A percentile compares a stretch with the other conserved stretches of the same genome.
Evolutionary conservation across 1,139 yeast genomes (phyloP).

Genomic region (Saccharomyces pastorianus): DNA sequence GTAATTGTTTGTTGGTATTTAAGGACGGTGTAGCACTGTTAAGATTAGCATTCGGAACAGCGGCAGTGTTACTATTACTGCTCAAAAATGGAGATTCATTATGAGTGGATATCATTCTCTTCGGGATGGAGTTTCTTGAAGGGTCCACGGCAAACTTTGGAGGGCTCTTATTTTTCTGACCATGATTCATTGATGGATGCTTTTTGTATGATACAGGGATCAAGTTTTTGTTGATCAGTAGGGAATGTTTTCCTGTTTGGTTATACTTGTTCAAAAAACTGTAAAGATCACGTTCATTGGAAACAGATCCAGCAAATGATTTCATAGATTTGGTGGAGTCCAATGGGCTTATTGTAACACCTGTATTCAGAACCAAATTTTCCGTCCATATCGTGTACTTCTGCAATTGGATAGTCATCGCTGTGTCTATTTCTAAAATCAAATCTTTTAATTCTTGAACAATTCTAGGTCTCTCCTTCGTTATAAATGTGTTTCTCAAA

Average conservation of each 20-base stretch:
- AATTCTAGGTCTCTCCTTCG: constrained; percentile 68
- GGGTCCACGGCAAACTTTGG: constrained; percentile 26
- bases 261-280: constrained; percentile 51
- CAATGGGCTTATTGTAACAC: constrained; percentile 73
- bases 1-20: neutral
- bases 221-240: constrained; percentile 33
- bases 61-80: neutral
- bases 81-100: constrained; percentile 26
- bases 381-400: constrained; percentile 85
- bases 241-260: constrained; percentile 33
- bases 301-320: constrained; percentile 63
- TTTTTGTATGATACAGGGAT: constrained; percentile 68
- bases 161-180: constrained; percentile 11
- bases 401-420: constrained; percentile 78
- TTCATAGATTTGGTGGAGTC: constrained; percentile 57
- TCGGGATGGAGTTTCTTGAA: constrained; percentile 28
- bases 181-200: constrained; percentile 56
- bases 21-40: constrained; percentile 3
- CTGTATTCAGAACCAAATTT: constrained; percentile 72
- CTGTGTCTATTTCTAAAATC: constrained; percentile 80
- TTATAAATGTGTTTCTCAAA: constrained; percentile 62
- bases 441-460: constrained; percentile 67
- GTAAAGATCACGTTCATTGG: constrained; percentile 76
- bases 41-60: neutral
- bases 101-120: constrained; percentile 28